Conservation (phyloP, 768 basidiomycete species). For the Hericium rajendrae region DNA sequence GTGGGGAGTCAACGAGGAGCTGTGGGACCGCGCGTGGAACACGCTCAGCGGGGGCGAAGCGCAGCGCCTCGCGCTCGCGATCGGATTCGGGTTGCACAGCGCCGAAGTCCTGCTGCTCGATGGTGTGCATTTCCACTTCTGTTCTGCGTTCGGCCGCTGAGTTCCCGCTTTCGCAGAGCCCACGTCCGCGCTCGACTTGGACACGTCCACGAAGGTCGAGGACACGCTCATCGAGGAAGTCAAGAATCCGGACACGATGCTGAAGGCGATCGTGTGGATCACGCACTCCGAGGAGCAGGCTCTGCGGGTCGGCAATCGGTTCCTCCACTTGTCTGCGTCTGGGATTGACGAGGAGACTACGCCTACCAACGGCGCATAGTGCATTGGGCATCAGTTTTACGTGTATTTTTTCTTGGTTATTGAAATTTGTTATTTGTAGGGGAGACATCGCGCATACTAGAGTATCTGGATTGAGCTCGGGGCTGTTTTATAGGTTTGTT, state of each 20-base stretch:
- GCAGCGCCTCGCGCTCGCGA: slow-evolving; percentile 73
- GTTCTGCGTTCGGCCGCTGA: not conserved
- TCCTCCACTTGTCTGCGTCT: slow-evolving; percentile 30
- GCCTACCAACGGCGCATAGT: not conserved
- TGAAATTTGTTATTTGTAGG: not conserved
- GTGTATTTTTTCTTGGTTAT: not conserved
- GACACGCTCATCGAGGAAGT: slow-evolving; percentile 45
- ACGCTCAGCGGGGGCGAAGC: slow-evolving; percentile 80
- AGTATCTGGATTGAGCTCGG: not conserved
- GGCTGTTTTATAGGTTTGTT: not conserved
- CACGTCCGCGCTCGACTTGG: slow-evolving; percentile 77
- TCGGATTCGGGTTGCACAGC: slow-evolving; percentile 60
- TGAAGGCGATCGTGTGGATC: slow-evolving; percentile 80
- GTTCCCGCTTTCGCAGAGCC: slow-evolving; percentile 46
- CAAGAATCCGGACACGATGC: slow-evolving; percentile 31
- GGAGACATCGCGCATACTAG: too few species aligned
- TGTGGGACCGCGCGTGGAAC: slow-evolving; percentile 78
- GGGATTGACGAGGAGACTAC: slow-evolving; percentile 19
- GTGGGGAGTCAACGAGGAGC: slow-evolving; percentile 58
- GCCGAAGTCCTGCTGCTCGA: slow-evolving; percentile 76
- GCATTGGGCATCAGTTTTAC: not conserved
- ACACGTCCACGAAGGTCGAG: slow-evolving; percentile 60
- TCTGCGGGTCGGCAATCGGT: slow-evolving; percentile 61
- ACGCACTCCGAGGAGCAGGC: slow-evolving; percentile 83
- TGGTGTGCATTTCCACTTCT: slow-evolving; percentile 31